phyloP scores from a whole-genome alignment of 148 eudicot species.

The Spergularia bocconei region DNA sequence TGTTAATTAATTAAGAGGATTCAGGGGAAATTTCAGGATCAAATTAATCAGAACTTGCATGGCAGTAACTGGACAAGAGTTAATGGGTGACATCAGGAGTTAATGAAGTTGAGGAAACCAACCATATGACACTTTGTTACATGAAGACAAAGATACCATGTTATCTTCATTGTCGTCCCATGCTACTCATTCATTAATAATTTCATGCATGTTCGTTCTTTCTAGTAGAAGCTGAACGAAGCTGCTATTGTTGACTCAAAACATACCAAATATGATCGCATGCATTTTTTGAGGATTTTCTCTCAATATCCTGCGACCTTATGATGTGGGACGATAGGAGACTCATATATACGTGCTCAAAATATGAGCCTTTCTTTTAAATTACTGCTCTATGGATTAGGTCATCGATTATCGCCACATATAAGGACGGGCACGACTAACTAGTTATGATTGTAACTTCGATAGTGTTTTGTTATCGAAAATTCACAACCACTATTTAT shows the following conservation, averaged over 20 bases:
- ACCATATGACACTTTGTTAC: conserved; percentile 26
- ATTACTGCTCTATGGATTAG: neutral
- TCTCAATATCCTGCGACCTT: neutral
- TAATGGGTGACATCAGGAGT: conserved; percentile 22
- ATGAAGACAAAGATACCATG: conserved; percentile 29
- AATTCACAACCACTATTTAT: too few species aligned
- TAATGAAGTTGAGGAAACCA: conserved; percentile 16
- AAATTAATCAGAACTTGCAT: too few species aligned
- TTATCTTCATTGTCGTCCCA: conserved; percentile 3
- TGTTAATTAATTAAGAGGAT: too few species aligned
- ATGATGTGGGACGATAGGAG: conserved; percentile 12
- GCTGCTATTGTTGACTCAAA: conserved; percentile 29
- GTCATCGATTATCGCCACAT: conserved; percentile 7
- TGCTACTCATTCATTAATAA: neutral
- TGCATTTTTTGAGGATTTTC: conserved; percentile 13
- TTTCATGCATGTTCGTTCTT: conserved; percentile 14
- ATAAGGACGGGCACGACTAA: too few species aligned
- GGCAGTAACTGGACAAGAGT: conserved; percentile 1
- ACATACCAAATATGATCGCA: conserved; percentile 14
- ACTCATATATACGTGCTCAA: neutral
- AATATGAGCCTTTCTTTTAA: neutral
- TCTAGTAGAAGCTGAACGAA: neutral
- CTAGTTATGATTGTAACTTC: too few species aligned
- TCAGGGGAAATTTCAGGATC: too few species aligned
- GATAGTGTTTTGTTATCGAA: too few species aligned